Evolutionary conservation across 805 yeast species (phyloP), one percentile per base, ranked within the genome.

Genomic region (Kodamaea jinghongensis): DNA sequence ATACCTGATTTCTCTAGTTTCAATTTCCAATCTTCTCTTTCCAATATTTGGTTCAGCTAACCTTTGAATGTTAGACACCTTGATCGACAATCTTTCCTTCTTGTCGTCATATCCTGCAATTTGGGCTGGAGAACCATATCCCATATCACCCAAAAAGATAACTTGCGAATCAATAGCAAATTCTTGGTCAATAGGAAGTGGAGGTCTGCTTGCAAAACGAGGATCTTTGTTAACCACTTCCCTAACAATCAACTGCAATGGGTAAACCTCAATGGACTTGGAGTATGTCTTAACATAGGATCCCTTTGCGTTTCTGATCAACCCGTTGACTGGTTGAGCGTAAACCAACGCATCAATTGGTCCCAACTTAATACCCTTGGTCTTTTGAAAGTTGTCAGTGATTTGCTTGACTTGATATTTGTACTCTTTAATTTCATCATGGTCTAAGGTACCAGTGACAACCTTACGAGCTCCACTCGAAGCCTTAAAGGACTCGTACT

Each of bases 171-270:
- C 82, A 3, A 73, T 39, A 13, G 97, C 97, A 61, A 75, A 93
- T 58, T 91, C 97, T 47, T 86, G 78, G 6, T 79, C 82, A 42
- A 93, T 69, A 5, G 96, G 88, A 27, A 78, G 55, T 2, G 97
- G 87, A 1, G 82, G 78, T 47, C 80, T 78, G 52, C 87, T 88
- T 23, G 65, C 62, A 55, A 68, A 87, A 56, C 99, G 75, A 48
- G 65, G 70, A 59, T 93, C 99, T 48, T 78, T 77, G 55, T 87
- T 78, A 15, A 66, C 64, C 17, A 93, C 89, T 20, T 73, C 70
- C 40, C 85, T 86, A 10, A 93, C 95, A 50, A 89, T 71, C 26
- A 88, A 62, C 60, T 89, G 95, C 33, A 84, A 61, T n/a, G 99
- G 96, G 51, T 74, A 81, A 6, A 65, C 62, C 44, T 76, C 83